Evolutionary conservation across 805 yeast genomes (phyloP), one percentile per base, ranked within the genome.

Genomic region (Cyberlindnera saturnus): DNA sequence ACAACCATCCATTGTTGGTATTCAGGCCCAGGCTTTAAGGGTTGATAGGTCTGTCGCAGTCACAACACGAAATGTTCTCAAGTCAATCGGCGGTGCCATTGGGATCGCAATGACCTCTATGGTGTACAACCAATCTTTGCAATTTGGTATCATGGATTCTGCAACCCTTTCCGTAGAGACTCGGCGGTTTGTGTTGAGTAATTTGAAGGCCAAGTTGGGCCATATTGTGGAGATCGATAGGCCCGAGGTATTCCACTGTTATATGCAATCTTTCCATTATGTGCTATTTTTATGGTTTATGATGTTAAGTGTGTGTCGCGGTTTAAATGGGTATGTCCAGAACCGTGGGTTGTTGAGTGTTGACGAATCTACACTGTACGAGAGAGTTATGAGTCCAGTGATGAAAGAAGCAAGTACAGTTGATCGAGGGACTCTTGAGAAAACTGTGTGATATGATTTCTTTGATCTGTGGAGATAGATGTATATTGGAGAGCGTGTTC

Each of bases 1-100:
- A n/a, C 56, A 51, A 28, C 53, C 60, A 2, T 46, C 55, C 4
- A 42, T 54, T 10, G 67, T 78, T 13, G 82, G 80, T 0, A 67
- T 72, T 10, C 83, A 78, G 51, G 79, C 81, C 1, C 77, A 75
- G 46, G 64, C 77, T 14, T 60, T 49, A 17, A 67, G 69, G 40
- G 62, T 69, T 1, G 83, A 80, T 44, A 56, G 83, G 35, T 78
- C 84, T 0, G 79, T 77, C 11, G 77, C 77, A 2, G 75, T 78
- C 5, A 67, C 81, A 2, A 65, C 79, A 1, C 65, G 85, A 54
- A 79, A 77, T 50, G 76, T 78, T 17, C 53, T 75, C 41, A 61
- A 82, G 39, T 68, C 81, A 0, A 69, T 79, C 46, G 85, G 85
- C 5, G 81, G 81, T 15, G 71, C 83, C 0, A 61, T 78, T 18